Evolutionary conservation across 345 rosid genomes (phyloP), one percentile per base, ranked within the genome.

Genomic region (Orychophragmus violaceus): DNA sequence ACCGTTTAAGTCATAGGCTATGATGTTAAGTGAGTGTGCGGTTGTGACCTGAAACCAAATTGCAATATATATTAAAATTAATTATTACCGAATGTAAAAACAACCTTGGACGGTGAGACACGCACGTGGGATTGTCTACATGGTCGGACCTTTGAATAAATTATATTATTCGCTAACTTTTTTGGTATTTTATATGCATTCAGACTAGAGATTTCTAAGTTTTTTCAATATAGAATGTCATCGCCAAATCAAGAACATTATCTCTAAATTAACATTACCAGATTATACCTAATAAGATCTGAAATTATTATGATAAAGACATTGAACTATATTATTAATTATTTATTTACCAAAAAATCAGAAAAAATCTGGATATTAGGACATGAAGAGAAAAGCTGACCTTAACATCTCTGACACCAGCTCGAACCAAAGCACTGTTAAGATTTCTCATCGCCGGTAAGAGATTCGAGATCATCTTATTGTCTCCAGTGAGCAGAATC

Each of bases 391-490:
- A 50, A 12, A 30, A 37, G 14, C 69, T 74, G 25, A 86, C 95
- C 96, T 93, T 80, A 75, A 85, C 60, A 63, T 72, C 80, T 13
- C 14, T 71, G 71, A 85, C 78, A 54, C 95, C 93, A 19, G 83
- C 83, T 12, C 35, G 79, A 14, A 63, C 48, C 74, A 92, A 80
- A 35, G 98, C 97, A 4, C 10, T 51, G 22, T 82, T 77, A 2
- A 92, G 69, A 18, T 79, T 39, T 61, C 57, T 86, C 89, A 92
- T 85, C 25, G 93, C 91, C 13, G 89, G 88, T 8, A 89, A 77
- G 8, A 92, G 93, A 74, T 78, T 79, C 14, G 57, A 12, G 49
- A 89, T 75, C 69, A 74, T 70, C 12, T 66, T 76, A 25, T 60
- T 70, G 17, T 74, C 78, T 32, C 76, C 82, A 13, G 72, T 29